A percentile compares a stretch with the other conserved stretches of the same genome.
These are phyloP conservation scores for Malbranchea zuffiana DNA, from an alignment of 2,329 filamentous ascomycete genomes.

Conservation along the genomic window DNA sequence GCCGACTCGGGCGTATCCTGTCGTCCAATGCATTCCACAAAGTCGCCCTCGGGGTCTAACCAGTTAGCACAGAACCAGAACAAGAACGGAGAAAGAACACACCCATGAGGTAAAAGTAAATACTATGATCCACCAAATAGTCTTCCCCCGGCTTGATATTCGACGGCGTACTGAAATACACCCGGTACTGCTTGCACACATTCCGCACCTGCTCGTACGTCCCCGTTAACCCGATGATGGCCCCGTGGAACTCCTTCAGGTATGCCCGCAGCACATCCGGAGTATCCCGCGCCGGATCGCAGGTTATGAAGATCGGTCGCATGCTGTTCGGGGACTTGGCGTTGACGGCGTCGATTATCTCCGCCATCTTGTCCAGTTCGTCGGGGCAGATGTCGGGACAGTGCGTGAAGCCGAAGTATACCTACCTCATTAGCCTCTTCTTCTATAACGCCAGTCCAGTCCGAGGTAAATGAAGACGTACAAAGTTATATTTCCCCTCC, in stretches of 20 bases:
- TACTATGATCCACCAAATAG: slow-evolving; percentile 96
- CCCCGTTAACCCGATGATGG: slow-evolving; percentile 79
- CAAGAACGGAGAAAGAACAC: slow-evolving; percentile 20
- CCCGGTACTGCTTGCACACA: slow-evolving; percentile 88
- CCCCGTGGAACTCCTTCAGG: slow-evolving; percentile 77
- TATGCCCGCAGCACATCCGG: slow-evolving; percentile 77
- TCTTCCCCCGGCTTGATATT: slow-evolving; percentile 87
- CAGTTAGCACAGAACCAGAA: slow-evolving; percentile 1
- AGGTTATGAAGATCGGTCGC: slow-evolving; percentile 76
- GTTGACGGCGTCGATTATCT: slow-evolving; percentile 65
- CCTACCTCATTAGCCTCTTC: slow-evolving; percentile 45
- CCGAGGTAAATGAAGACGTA: slow-evolving; percentile 16
- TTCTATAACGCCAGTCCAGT: no score
- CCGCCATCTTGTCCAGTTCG: slow-evolving; percentile 98
- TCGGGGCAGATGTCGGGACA: slow-evolving; percentile 98
- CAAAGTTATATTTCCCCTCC: slow-evolving; percentile 64
- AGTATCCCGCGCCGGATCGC: slow-evolving; percentile 84
- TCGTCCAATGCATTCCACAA: slow-evolving; percentile 89
- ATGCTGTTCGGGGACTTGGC: slow-evolving; percentile 38
- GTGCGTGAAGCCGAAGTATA: slow-evolving; percentile 97
- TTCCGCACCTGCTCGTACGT: slow-evolving; percentile 89
- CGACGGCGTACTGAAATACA: slow-evolving; percentile 90
- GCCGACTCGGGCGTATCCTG: slow-evolving; percentile 86
- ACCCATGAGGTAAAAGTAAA: slow-evolving; percentile 98
- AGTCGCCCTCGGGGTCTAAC: slow-evolving; percentile 85